A percentile compares a stretch with the other conserved stretches of the same genome.
phyloP scores from a whole-genome alignment of 1,139 yeast genomes.

The Meyerozyma elateridarum region DNA sequence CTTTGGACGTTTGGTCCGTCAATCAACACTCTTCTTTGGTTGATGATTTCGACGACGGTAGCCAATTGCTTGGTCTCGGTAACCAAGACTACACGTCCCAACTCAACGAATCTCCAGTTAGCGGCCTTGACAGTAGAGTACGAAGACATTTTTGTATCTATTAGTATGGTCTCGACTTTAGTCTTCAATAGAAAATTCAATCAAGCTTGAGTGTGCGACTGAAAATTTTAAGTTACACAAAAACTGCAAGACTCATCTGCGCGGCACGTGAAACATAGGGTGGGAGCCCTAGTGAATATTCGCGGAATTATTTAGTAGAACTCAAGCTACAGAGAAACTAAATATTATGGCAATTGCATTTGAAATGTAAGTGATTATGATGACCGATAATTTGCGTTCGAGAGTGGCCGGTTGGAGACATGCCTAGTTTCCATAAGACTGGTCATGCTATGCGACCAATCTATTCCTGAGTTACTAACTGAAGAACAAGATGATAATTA shows the following conservation, averaged over 20 bases:
- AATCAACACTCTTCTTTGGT: constrained; percentile 97
- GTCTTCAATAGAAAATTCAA: constrained; percentile 3
- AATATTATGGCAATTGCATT: neutral
- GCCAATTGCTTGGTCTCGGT: constrained; percentile 74
- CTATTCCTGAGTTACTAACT: constrained; percentile 12
- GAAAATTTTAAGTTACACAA: constrained; percentile 4
- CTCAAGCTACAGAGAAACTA: no score
- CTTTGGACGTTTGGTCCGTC: constrained; percentile 97
- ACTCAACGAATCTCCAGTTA: constrained; percentile 99
- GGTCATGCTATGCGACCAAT: constrained; percentile 41
- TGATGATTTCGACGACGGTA: constrained; percentile 95
- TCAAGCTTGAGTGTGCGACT: constrained; percentile 4
- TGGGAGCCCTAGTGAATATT: constrained; percentile 1
- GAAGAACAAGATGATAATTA: no score
- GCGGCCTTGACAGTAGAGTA: constrained; percentile 83
- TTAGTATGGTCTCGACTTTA: constrained; percentile 2
- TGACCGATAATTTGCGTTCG: constrained; percentile 53
- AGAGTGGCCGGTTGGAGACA: constrained; percentile 39
- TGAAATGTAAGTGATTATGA: constrained; percentile 18
- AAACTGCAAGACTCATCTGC: no score
- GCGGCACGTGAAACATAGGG: neutral
- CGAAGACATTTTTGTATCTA: constrained; percentile 26
- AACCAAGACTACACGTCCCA: constrained; percentile 97
- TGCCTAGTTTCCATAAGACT: constrained; percentile 46
- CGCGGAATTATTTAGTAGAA: no score